phyloP scores from a whole-genome alignment of 192 early-diverging fungal species.

The Backusella mclennaniae region DNA sequence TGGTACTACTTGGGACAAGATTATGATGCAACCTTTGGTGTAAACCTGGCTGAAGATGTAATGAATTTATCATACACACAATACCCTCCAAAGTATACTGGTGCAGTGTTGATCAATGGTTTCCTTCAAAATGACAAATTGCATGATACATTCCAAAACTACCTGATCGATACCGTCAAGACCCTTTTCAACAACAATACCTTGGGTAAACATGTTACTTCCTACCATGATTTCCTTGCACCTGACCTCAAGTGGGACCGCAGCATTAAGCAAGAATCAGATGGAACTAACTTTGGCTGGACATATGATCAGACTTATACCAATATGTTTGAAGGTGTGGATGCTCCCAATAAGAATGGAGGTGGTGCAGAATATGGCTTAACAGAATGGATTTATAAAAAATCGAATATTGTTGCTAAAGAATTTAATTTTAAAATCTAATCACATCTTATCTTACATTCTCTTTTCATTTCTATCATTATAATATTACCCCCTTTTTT shows the following conservation, averaged over 20 bases:
- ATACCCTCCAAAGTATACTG: slow-evolving; percentile 31
- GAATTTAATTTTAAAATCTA: slow-evolving; percentile 4
- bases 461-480: not conserved
- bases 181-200: slow-evolving; percentile 45
- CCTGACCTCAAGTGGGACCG: slow-evolving; percentile 52
- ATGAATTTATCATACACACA: slow-evolving; percentile 32
- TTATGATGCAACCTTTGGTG: slow-evolving; percentile 50
- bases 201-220: slow-evolving; percentile 32
- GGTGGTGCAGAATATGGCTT: slow-evolving; percentile 43
- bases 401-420: slow-evolving; percentile 28
- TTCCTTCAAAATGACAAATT: slow-evolving; percentile 42
- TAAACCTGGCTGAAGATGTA: slow-evolving; percentile 31
- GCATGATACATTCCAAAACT: slow-evolving; percentile 36
- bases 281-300: slow-evolving; percentile 46
- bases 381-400: slow-evolving; percentile 41
- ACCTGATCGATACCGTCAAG: slow-evolving; percentile 41
- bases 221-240: slow-evolving; percentile 39
- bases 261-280: slow-evolving; percentile 39
- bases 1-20: slow-evolving; percentile 49
- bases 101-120: slow-evolving; percentile 43
- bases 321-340: slow-evolving; percentile 32
- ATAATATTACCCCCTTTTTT: not conserved
- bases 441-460: not conserved
- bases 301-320: slow-evolving; percentile 26
- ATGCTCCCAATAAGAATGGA: slow-evolving; percentile 10